These are phyloP conservation scores for Xerocomus minutiporus DNA, from an alignment of 1,284 basidiomycete genomes.

Conservation along the genomic window DNA sequence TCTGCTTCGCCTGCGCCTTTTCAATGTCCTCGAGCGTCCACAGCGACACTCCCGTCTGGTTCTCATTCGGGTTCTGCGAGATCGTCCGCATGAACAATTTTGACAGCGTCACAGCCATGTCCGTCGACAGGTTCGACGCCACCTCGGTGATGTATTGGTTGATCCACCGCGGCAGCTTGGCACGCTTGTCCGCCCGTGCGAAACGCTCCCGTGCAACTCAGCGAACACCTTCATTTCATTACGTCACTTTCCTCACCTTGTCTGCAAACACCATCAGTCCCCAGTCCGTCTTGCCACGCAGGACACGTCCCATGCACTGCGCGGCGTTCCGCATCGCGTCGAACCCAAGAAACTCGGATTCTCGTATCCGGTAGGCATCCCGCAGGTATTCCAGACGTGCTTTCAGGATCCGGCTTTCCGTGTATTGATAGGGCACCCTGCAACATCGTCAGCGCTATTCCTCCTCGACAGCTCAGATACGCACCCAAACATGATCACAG, in stretches of 20 bases:
- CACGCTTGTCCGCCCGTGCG: conserved; percentile 92
- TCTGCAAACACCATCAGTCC: conserved; percentile 99
- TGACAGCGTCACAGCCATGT: conserved; percentile 95
- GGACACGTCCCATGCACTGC: conserved; percentile 96
- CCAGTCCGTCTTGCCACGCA: conserved; percentile 99
- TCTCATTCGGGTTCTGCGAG: conserved; percentile 94
- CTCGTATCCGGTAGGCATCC: conserved; percentile 97
- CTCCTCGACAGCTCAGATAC: conserved; percentile 23
- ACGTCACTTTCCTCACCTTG: conserved; percentile 58
- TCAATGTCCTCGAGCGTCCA: conserved; percentile 90
- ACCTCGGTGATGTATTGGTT: conserved; percentile 99
- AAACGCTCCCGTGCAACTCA: conserved; percentile 69
- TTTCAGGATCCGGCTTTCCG: conserved; percentile 96
- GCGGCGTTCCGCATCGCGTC: conserved; percentile 99
- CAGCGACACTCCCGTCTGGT: conserved; percentile 89
- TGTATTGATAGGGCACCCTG: conserved; percentile 98
- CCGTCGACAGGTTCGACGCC: conserved; percentile 94
- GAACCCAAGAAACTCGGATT: conserved; percentile 98
- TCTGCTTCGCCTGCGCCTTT: conserved; percentile 76
- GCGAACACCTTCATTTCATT: background rate
- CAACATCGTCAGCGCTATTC: conserved; percentile 1
- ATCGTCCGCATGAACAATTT: conserved; percentile 98
- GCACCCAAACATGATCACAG: conserved; percentile 99
- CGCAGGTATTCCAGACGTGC: conserved; percentile 96
- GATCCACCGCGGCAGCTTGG: conserved; percentile 98